phyloP scores from a whole-genome alignment of 768 basidiomycete genomes.

The Crucibulum laeve region DNA sequence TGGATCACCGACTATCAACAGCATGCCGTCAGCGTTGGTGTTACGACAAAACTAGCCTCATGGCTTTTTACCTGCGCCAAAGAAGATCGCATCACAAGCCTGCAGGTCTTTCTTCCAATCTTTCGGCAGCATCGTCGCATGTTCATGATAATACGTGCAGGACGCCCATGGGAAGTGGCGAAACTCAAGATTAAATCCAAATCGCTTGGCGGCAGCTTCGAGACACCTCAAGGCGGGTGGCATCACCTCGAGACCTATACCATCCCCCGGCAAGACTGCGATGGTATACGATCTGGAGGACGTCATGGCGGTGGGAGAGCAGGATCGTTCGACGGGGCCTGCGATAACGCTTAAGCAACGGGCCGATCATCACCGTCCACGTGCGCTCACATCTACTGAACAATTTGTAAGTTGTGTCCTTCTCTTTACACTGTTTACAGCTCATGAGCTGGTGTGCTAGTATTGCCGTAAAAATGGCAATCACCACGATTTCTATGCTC shows the following conservation, averaged over 20 bases:
- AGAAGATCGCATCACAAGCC: slow-evolving; percentile 42
- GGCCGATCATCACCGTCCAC: too few species aligned
- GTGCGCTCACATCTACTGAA: too few species aligned
- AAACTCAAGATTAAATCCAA: slow-evolving; percentile 42
- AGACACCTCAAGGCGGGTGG: slow-evolving; percentile 42
- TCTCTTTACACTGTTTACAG: too few species aligned
- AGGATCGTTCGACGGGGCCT: background rate
- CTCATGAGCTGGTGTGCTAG: too few species aligned
- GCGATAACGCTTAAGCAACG: too few species aligned
- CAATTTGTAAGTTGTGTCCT: too few species aligned
- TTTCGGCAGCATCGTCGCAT: slow-evolving; percentile 43
- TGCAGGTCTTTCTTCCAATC: slow-evolving; percentile 34
- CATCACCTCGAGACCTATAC: slow-evolving; percentile 50
- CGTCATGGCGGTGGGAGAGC: slow-evolving; percentile 8
- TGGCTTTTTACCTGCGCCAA: slow-evolving; percentile 34
- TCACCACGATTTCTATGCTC: too few species aligned
- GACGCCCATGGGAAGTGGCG: slow-evolving; percentile 44
- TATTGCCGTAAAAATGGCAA: too few species aligned
- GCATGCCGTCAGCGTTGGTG: background rate
- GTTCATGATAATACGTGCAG: slow-evolving; percentile 39
- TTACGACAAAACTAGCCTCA: background rate
- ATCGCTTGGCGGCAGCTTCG: slow-evolving; percentile 35
- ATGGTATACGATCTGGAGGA: slow-evolving; percentile 28
- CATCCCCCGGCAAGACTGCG: slow-evolving; percentile 49
- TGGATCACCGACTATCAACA: slow-evolving; percentile 37